Evolutionary conservation across 2,329 filamentous ascomycete species (phyloP), one percentile per base, ranked within the genome.

Genomic region (Tolypocladium tropicale): DNA sequence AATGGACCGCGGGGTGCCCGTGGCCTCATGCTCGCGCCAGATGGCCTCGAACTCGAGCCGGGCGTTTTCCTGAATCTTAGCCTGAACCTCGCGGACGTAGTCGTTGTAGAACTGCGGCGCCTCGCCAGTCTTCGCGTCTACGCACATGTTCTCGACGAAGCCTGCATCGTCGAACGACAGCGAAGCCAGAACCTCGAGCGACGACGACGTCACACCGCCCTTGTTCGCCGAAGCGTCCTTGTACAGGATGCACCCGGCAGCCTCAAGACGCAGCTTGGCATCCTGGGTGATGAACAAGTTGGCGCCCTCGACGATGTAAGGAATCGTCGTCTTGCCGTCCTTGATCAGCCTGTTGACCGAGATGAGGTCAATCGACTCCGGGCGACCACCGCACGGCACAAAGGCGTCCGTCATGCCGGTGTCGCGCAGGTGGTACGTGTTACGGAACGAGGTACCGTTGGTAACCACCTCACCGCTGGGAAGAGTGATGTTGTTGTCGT

Each of bases 231-330:
- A 96, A 6, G 94, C 94, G 72, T 99, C 94, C 77, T 99, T 99
- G 85, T 91, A 96, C 43, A 99, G 75, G 65, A 97, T 84, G 68
- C 90, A 95, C 58, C 94, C 94, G n/a, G 93, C 92, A 64, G 90
- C 87, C 76, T 99, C 94, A 16, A 99, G 84, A 28, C 91, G 89
- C 55, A 97, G 81, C 78, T 97, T 97, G 65, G 93, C 93, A 66
- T 99, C 94, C 73, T 99, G 94, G 0, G 94, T 96, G 74, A 99
- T 95, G 82, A 99, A 99, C 55, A 99, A 79, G 72, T 97, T 99
- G 72, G 94, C 94, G 54, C 94, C 94, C 75, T 99, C 94, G 49
- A 99, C 93, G 55, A 99, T 94, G 75, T 95, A 99, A 1, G 93
- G 92, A 58, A 99, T 88, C 12, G 81, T 83, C 25, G 82, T 80